These are phyloP conservation scores for Nectriaceae sp. DNA, from an alignment of 2,329 filamentous ascomycete species.

Conservation along the genomic window DNA sequence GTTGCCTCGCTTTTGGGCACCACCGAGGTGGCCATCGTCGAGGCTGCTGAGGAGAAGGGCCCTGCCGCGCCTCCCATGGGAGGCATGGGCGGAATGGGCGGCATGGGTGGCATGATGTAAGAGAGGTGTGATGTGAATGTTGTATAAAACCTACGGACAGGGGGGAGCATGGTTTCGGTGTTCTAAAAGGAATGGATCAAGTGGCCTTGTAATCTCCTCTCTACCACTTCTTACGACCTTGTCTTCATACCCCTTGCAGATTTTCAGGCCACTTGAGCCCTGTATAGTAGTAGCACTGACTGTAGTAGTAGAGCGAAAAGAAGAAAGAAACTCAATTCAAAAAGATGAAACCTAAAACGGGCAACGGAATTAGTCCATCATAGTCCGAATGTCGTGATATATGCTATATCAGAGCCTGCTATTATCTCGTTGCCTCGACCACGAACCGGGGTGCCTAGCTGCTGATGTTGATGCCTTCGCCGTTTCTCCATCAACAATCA, in stretches of 20 bases:
- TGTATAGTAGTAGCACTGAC: conserved; percentile 38
- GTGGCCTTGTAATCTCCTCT: conserved; percentile 38
- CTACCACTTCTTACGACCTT: conserved; percentile 27
- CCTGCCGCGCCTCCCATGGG: conserved; percentile 61
- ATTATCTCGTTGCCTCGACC: neutral
- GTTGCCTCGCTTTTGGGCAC: conserved; percentile 96
- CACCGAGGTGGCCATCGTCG: conserved; percentile 96
- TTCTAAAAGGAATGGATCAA: conserved; percentile 38
- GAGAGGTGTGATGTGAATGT: conserved; percentile 26
- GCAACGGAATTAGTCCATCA: neutral
- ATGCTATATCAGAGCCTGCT: neutral
- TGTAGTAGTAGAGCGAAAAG: conserved; percentile 31
- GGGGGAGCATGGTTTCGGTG: conserved; percentile 51
- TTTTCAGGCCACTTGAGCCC: conserved; percentile 31
- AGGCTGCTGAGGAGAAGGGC: conserved; percentile 92
- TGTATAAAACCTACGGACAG: conserved; percentile 31
- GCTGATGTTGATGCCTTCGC: conserved; percentile 5
- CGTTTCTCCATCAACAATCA: neutral
- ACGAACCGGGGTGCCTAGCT: neutral
- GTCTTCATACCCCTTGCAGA: conserved; percentile 32
- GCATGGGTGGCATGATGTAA: conserved; percentile 64
- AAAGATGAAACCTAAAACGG: conserved; percentile 2
- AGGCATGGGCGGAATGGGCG: conserved; percentile 67
- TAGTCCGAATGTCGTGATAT: neutral
- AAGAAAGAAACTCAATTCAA: conserved; percentile 15